Evolutionary conservation across 139 green algal species (phyloP), one percentile per base, ranked within the genome.

Genomic region (Astrephomene gubernaculifera): DNA sequence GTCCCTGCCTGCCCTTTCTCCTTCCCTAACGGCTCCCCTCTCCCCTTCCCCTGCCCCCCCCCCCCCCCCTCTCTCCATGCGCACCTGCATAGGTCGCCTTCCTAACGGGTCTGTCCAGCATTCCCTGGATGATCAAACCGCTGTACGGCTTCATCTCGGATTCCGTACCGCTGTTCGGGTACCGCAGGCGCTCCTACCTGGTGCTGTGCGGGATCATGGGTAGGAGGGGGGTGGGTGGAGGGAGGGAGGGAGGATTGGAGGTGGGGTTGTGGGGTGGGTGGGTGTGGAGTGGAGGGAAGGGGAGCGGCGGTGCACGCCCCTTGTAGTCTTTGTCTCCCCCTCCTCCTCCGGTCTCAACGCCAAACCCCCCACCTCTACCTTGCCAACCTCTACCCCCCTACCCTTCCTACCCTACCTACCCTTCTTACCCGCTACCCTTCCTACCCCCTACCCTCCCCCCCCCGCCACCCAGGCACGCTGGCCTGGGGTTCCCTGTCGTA

Each of bases 111-210:
- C 57, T 97, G 4, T 88, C 89, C 0, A 87, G 73, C 3, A 67
- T 94, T 9, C 94, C 95, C 17, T 98, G 96, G 97, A 87, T 97
- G 95, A 92, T 99, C 83, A 99, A 99, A 80, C 97, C 97, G 0
- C 25, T 99, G 39, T 99, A 98, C 64, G 97, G 97, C 68, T 99
- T 99, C 89, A 72, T 98, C 0, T 94, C 82, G 4, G 97, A 99
- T 85, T 92, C 89, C 8, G 76, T 99, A n/a, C 97, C 97, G 1
- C 90, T 99, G 31, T 97, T 97, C 83, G 97, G 97, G 0, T 99
- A 99, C 92, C 89, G 92, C 24, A 81, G 97, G 29, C 83, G 95
- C 2, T 97, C 91, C 6, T 99, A 99, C 90, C 92, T 99, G 0
- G 85, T 96, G 24, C 45, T 96, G 33, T 97, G 93, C 60, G 96